Conservation (phyloP, 495 filamentous ascomycete genomes). For the Lasiosphaeriaceae sp. region DNA sequence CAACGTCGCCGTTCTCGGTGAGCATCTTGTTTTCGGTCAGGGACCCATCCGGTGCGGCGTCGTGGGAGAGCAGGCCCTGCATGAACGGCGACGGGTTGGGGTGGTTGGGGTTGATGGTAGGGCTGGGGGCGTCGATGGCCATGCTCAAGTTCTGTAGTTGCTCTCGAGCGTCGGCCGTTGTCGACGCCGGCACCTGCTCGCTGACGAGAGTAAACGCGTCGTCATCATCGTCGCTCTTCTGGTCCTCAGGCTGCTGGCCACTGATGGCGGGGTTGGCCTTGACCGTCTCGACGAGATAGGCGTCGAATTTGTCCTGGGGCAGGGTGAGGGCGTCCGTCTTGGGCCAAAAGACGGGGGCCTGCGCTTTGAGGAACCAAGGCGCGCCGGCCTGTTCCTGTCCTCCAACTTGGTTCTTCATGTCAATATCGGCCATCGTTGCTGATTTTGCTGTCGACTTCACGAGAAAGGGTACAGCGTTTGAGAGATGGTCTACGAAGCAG, state of each 20-base stretch:
- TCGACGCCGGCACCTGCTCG: neutral
- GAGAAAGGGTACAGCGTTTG: too few species aligned
- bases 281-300: neutral
- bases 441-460: neutral
- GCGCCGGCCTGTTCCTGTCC: neutral
- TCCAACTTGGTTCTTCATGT: too few species aligned
- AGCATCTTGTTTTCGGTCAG: constrained; percentile 36
- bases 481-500: too few species aligned
- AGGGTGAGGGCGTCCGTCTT: constrained; percentile 27
- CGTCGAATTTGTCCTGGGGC: constrained; percentile 25
- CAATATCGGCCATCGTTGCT: neutral
- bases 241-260: neutral
- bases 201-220: neutral
- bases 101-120: neutral
- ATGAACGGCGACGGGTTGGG: constrained; percentile 20
- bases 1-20: constrained; percentile 40
- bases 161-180: neutral
- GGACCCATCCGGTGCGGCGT: constrained; percentile 3
- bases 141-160: neutral
- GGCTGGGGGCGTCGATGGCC: neutral
- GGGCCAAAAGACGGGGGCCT: constrained; percentile 38
- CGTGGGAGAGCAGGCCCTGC: constrained; percentile 18
- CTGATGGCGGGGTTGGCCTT: neutral
- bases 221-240: neutral
- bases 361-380: constrained; percentile 33